phyloP scores from a whole-genome alignment of 1,284 basidiomycete genomes.

The Trichosporon coremiiforme region DNA sequence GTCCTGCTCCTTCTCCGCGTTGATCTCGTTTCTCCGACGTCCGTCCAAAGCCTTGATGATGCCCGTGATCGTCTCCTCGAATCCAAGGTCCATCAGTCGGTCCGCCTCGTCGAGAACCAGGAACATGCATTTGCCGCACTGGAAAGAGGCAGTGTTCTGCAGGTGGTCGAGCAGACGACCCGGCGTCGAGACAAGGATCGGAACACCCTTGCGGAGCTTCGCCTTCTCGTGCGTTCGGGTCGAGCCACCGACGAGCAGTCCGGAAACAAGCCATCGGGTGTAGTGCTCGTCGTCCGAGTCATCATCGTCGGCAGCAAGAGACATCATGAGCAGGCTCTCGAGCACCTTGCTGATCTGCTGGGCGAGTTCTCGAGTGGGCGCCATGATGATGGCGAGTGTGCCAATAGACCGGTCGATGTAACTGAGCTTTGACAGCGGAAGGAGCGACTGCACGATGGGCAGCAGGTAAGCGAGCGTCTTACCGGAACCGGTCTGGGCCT shows the following conservation, averaged over 20 bases:
- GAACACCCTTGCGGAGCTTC: conserved; percentile 69
- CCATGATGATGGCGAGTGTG: conserved; percentile 91
- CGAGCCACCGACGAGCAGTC: conserved; percentile 79
- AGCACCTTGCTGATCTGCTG: conserved; percentile 84
- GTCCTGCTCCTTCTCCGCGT: conserved; percentile 69
- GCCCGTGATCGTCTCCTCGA: conserved; percentile 69
- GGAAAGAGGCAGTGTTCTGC: conserved; percentile 82
- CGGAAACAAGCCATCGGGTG: conserved; percentile 92
- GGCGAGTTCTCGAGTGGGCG: conserved; percentile 91
- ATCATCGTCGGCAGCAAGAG: conserved; percentile 59
- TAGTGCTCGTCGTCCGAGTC: conserved; percentile 59
- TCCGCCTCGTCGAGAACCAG: conserved; percentile 97
- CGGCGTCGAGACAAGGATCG: conserved; percentile 71
- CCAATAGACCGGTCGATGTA: conserved; percentile 86
- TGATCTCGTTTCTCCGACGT: conserved; percentile 69
- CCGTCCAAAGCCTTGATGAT: conserved; percentile 86
- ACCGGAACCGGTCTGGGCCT: conserved; percentile 97
- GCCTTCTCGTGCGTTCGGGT: conserved; percentile 75
- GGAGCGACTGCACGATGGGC: conserved; percentile 89
- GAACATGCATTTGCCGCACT: conserved; percentile 92
- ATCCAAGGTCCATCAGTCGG: conserved; percentile 72
- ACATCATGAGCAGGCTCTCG: conserved; percentile 68
- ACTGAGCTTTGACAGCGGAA: conserved; percentile 81
- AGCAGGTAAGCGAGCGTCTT: conserved; percentile 95
- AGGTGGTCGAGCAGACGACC: conserved; percentile 74